phyloP scores from a whole-genome alignment of 331 rosid genomes.

The Telfairia occidentalis region DNA sequence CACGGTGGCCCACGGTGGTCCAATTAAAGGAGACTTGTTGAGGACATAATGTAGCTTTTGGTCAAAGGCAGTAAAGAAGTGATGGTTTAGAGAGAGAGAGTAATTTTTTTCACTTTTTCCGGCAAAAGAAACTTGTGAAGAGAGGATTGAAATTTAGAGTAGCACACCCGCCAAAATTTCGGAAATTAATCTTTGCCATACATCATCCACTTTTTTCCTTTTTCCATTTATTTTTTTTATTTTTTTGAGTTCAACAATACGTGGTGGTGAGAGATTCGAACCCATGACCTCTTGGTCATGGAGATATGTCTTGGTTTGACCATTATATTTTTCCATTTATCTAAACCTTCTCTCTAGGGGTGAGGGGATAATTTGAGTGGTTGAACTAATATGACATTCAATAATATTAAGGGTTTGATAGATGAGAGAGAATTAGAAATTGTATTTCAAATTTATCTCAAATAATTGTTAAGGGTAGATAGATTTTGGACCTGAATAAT shows the following conservation, averaged over 20 bases:
- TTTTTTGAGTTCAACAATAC: no score
- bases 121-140: background rate
- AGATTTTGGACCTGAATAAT: no score
- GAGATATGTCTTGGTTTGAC: no score
- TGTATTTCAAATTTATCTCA: no score
- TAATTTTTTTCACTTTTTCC: background rate
- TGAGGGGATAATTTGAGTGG: no score
- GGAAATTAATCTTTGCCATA: background rate
- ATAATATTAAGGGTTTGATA: no score
- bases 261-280: no score
- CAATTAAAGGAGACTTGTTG: constrained; percentile 2
- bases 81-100: background rate
- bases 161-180: background rate
- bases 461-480: no score
- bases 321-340: background rate
- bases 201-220: background rate
- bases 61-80: constrained; percentile 12
- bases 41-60: background rate
- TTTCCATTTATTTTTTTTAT: no score
- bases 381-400: no score
- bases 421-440: background rate
- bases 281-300: no score
- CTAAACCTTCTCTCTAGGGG: background rate
- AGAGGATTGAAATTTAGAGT: background rate
- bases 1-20: constrained; percentile 8